Percentiles rank a stretch among this genome's conserved stretches.
Evolutionary conservation across 2,329 filamentous ascomycete genomes (phyloP).

Genomic region (Cladophialophora carrionii): DNA sequence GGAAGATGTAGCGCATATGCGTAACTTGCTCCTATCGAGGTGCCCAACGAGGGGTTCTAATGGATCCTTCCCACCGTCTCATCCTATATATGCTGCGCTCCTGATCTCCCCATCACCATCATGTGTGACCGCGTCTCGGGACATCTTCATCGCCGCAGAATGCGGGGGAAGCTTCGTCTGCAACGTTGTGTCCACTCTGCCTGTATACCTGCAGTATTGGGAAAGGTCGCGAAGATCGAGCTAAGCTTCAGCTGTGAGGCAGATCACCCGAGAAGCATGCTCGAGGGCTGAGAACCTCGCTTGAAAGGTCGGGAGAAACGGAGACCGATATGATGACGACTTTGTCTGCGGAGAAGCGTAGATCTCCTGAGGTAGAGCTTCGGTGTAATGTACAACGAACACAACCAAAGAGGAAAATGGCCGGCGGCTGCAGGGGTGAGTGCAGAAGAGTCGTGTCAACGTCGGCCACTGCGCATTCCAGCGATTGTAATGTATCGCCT

Average conservation of each 20-base stretch:
- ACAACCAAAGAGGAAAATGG: conserved; percentile 2
- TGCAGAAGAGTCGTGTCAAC: not conserved
- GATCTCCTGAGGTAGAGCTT: not conserved
- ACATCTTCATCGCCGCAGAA: not conserved
- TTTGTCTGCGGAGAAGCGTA: not conserved
- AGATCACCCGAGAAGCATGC: not conserved
- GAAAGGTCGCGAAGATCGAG: not conserved
- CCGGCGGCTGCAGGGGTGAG: not conserved
- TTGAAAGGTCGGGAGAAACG: not conserved
- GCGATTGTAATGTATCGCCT: not conserved
- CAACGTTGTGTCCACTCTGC: not conserved
- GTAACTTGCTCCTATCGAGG: not conserved
- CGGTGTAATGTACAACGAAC: conserved; percentile 7
- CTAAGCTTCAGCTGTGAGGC: not conserved
- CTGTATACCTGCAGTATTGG: conserved; percentile 8
- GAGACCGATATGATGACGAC: not conserved
- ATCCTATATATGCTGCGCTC: not conserved
- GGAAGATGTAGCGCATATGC: not conserved
- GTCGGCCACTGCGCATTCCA: not conserved
- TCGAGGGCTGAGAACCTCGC: no score
- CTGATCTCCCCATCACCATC: not conserved
- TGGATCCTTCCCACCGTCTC: not conserved
- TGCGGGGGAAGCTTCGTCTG: conserved; percentile 6
- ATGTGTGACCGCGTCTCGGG: not conserved
- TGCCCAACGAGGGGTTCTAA: not conserved